These are phyloP conservation scores for Dissoconium aciculare DNA, from an alignment of 2,329 filamentous ascomycete species.

Conservation along the genomic window DNA sequence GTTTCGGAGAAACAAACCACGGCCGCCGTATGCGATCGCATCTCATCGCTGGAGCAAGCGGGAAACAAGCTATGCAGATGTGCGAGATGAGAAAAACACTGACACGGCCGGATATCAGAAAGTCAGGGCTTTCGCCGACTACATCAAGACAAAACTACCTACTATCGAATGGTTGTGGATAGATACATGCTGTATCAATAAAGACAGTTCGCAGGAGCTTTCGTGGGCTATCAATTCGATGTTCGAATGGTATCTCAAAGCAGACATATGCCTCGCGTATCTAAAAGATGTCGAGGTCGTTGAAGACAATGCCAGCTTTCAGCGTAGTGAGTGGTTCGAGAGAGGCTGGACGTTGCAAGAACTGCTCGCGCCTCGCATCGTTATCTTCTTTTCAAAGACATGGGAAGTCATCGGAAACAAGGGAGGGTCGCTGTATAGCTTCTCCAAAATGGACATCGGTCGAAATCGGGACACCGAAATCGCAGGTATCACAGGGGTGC, in stretches of 20 bases:
- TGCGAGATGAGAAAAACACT: constrained; percentile 6
- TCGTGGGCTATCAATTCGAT: constrained; percentile 13
- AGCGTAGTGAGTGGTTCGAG: constrained; percentile 13
- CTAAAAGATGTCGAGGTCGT: constrained; percentile 8
- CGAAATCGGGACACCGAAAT: not conserved
- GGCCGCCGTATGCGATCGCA: constrained; percentile 10
- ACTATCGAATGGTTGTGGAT: constrained; percentile 13
- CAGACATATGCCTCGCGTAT: constrained; percentile 12
- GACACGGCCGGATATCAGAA: constrained; percentile 9
- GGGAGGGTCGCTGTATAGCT: constrained; percentile 3
- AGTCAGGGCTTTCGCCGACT: constrained; percentile 10
- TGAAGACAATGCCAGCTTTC: constrained; percentile 4
- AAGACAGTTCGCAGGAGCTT: constrained; percentile 11
- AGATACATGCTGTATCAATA: constrained; percentile 16
- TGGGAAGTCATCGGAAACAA: constrained; percentile 16
- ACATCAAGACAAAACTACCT: constrained; percentile 6
- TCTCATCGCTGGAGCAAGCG: constrained; percentile 10
- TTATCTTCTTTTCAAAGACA: constrained; percentile 4
- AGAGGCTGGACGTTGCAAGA: constrained; percentile 12
- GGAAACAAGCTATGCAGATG: constrained; percentile 8
- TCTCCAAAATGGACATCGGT: constrained; percentile 1
- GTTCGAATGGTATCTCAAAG: constrained; percentile 12
- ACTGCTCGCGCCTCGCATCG: constrained; percentile 9
- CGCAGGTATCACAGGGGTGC: constrained; percentile 4
- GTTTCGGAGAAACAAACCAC: constrained; percentile 6